Percentiles rank a stretch among this genome's conserved stretches.
Conservation (phyloP, 768 basidiomycete genomes). For the Macrocybe gigantea region DNA sequence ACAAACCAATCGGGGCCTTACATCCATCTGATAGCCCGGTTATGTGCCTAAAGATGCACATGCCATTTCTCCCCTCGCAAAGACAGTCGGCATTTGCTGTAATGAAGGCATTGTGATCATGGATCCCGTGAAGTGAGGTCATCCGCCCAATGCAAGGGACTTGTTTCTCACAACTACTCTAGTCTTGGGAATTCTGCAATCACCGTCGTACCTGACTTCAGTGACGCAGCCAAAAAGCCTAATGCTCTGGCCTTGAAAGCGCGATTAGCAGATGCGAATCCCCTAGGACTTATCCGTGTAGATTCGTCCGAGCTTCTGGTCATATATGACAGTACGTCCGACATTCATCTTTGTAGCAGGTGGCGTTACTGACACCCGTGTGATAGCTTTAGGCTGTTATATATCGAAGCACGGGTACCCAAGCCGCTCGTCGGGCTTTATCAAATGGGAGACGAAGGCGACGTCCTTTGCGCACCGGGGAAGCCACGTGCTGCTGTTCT, state of each 20-base stretch:
- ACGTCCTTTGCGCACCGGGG: slow-evolving; percentile 55
- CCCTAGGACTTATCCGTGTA: slow-evolving; percentile 61
- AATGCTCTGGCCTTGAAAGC: slow-evolving; percentile 49
- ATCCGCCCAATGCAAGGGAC: background rate
- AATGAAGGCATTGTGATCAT: slow-evolving; percentile 60
- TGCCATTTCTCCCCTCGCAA: slow-evolving; percentile 52
- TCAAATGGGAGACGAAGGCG: slow-evolving; percentile 77
- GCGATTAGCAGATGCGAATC: slow-evolving; percentile 50
- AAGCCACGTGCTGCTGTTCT: slow-evolving; percentile 66
- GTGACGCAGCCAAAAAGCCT: slow-evolving; percentile 28
- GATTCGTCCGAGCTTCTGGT: slow-evolving; percentile 56
- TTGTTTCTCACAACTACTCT: background rate
- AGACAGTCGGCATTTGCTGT: slow-evolving; percentile 61
- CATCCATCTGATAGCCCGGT: slow-evolving; percentile 37
- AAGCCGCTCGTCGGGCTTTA: slow-evolving; percentile 51
- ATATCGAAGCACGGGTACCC: slow-evolving; percentile 67
- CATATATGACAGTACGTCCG: slow-evolving; percentile 63
- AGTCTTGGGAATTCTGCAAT: slow-evolving; percentile 38
- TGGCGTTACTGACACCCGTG: slow-evolving; percentile 1
- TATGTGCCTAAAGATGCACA: slow-evolving; percentile 69
- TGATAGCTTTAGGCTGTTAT: slow-evolving; percentile 67
- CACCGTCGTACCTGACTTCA: slow-evolving; percentile 56
- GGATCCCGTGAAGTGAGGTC: slow-evolving; percentile 63
- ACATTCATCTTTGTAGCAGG: background rate
- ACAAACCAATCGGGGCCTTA: too few relatives aligned